Evolutionary conservation across 176 grass and related monocot genomes (phyloP).

Genomic region (Eleusine indica): DNA sequence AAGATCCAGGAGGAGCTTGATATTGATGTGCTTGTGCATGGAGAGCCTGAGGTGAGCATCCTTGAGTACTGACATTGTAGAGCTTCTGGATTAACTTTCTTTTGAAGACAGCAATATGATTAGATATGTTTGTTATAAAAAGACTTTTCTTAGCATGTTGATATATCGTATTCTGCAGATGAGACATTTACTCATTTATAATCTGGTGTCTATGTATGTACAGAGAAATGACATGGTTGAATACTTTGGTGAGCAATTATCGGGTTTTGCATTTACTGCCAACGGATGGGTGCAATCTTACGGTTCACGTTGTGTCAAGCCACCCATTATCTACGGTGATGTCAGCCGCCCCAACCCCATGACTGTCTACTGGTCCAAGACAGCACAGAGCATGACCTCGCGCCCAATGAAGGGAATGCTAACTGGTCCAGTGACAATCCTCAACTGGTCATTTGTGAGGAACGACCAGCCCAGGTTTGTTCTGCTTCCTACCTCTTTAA

Average conservation of each 20-base stretch:
- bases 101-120: not conserved
- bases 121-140: not conserved
- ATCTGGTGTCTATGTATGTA: slow-evolving; percentile 19
- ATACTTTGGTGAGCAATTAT: slow-evolving; percentile 96
- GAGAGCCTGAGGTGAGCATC: slow-evolving; percentile 87
- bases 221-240: slow-evolving; percentile 99
- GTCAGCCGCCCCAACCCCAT: slow-evolving; percentile 91
- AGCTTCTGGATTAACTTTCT: not conserved
- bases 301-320: slow-evolving; percentile 94
- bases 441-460: slow-evolving; percentile 98
- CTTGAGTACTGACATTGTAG: not conserved
- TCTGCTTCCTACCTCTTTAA: slow-evolving; percentile 26
- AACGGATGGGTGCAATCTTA: slow-evolving; percentile 99
- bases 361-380: slow-evolving; percentile 95
- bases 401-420: slow-evolving; percentile 99
- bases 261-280: slow-evolving; percentile 95
- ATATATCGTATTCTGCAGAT: not conserved
- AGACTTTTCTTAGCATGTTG: not conserved
- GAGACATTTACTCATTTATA: slow-evolving; percentile 26
- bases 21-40: slow-evolving; percentile 95
- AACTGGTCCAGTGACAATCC: slow-evolving; percentile 95
- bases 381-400: slow-evolving; percentile 88
- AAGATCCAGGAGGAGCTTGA: slow-evolving; percentile 98
- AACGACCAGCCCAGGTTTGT: slow-evolving; percentile 92
- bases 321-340: slow-evolving; percentile 95